Evolutionary conservation across 108 stramenopile genomes (phyloP), one percentile per base, ranked within the genome.

Genomic region (Fragilariopsis cylindrus): DNA sequence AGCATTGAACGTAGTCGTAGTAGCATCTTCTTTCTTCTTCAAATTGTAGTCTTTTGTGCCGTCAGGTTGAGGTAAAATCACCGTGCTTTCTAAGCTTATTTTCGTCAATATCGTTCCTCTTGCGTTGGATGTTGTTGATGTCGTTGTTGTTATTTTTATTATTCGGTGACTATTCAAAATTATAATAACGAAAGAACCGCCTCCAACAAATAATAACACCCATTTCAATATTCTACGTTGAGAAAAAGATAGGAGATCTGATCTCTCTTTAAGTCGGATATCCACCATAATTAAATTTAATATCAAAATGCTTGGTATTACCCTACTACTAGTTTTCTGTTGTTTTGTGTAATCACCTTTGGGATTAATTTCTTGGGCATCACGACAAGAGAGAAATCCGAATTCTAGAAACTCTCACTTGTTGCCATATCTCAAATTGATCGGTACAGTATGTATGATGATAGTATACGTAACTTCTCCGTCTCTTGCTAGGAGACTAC

Each of bases 31-130:
- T 7, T 19, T 40, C 42, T 57, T 47, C 8, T 57, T 18, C 5
- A 58, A 43, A n/a, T 71, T 71, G 54, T 58, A 68, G 46, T 68
- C 67, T 19, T 68, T 48, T 2, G 67, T 16, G 7, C 67, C 67
- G 46, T 68, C 67, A 3, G 67, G 67, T 30, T 39, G n/a, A 4
- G 48, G 48, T 11, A 39, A 15, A 63, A 63, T 43, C 62, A 60
- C 58, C 1, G 58, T 41, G 7, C 19, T 11, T 11, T 4, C 9
- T 21, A 60, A 21, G 3, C 9, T 9, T 60, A 30, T 52, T 52
- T 52, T 52, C 13, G 50, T 9, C 1, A 52, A 13, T 52, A 9
- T 13, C 50, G 50, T 13, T 52, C 13, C 50, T 13, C 9, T 52
- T 52, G 50, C 12, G 9, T 52, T 52, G 12, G 50, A 52, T 52